Evolutionary conservation across 495 filamentous ascomycete species (phyloP).

Genomic region (Talaromyces nanjingensis): DNA sequence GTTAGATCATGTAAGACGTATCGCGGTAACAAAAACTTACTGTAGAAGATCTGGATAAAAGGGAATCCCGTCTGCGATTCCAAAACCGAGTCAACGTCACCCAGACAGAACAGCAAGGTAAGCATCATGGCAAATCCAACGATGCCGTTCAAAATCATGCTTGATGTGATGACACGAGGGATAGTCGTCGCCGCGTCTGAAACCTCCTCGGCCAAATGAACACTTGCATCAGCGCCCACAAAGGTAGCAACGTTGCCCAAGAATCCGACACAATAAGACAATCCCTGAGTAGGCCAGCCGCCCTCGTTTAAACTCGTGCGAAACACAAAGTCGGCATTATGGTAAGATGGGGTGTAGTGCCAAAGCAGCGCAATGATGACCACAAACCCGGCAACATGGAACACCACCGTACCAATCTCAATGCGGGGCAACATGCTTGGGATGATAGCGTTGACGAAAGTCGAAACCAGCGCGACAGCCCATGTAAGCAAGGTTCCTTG

Average conservation of each 20-base stretch:
- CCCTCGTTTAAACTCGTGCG: conserved; percentile 38
- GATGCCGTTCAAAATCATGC: conserved; percentile 36
- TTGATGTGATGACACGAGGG: conserved; percentile 36
- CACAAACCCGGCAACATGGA: conserved; percentile 43
- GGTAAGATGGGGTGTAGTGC: conserved; percentile 18
- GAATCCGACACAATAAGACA: conserved; percentile 37
- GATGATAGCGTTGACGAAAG: conserved; percentile 36
- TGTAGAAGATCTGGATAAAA: conserved; percentile 40
- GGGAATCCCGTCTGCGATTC: conserved; percentile 33
- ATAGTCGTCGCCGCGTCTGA: conserved; percentile 31
- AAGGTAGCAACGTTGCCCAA: conserved; percentile 33
- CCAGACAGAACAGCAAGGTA: conserved; percentile 37
- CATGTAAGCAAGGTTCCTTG: conserved; percentile 44
- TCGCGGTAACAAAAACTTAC: not conserved
- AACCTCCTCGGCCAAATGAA: conserved; percentile 42
- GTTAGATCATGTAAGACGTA: not conserved
- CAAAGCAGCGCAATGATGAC: conserved; percentile 34
- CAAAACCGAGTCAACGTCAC: conserved; percentile 30
- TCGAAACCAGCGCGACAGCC: conserved; percentile 28
- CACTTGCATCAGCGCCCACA: conserved; percentile 28
- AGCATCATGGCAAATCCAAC: conserved; percentile 36
- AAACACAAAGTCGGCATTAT: conserved; percentile 27
- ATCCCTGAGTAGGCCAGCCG: conserved; percentile 34
- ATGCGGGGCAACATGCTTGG: conserved; percentile 35
- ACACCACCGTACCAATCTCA: conserved; percentile 33